These are phyloP conservation scores for Sphaceloma murrayae DNA, from an alignment of 2,329 filamentous ascomycete species.

Conservation along the genomic window DNA sequence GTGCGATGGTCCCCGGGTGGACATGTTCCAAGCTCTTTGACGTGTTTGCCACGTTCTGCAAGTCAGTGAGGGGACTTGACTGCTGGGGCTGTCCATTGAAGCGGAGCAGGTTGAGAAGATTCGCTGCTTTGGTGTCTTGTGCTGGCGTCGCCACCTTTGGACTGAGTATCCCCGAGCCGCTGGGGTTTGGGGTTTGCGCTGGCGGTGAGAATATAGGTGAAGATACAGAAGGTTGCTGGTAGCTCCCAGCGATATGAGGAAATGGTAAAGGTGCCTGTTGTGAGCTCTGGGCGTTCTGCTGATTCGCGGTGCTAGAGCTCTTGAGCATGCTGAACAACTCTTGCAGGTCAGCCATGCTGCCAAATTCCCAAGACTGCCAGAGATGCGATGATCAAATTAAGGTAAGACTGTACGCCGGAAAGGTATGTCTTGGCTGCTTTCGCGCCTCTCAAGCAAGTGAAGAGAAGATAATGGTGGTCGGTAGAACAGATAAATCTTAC, in stretches of 20 bases:
- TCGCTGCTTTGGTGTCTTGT: conserved; percentile 27
- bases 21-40: conserved; percentile 15
- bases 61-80: conserved; percentile 30
- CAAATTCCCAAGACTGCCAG: too few species aligned
- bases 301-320: conserved; percentile 19
- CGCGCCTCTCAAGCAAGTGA: too few species aligned
- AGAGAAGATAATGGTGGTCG: too few species aligned
- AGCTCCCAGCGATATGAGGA: conserved; percentile 28
- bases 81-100: conserved; percentile 44
- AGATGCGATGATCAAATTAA: too few species aligned
- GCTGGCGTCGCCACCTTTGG: conserved; percentile 28
- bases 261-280: conserved; percentile 21
- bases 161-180: conserved; percentile 50
- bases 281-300: conserved; percentile 22
- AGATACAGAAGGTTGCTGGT: conserved; percentile 49
- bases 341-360: conserved; percentile 37
- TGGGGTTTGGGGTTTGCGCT: conserved; percentile 44
- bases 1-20: neutral
- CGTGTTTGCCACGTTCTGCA: conserved; percentile 27
- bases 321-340: conserved; percentile 38
- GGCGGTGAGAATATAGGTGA: conserved; percentile 50
- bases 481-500: too few species aligned
- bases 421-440: too few species aligned
- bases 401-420: too few species aligned
- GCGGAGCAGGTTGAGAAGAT: conserved; percentile 55